A percentile compares a stretch with the other conserved stretches of the same genome.
Evolutionary conservation across 352 stramenopile species (phyloP).

Genomic region (Blastocystis sp.): DNA sequence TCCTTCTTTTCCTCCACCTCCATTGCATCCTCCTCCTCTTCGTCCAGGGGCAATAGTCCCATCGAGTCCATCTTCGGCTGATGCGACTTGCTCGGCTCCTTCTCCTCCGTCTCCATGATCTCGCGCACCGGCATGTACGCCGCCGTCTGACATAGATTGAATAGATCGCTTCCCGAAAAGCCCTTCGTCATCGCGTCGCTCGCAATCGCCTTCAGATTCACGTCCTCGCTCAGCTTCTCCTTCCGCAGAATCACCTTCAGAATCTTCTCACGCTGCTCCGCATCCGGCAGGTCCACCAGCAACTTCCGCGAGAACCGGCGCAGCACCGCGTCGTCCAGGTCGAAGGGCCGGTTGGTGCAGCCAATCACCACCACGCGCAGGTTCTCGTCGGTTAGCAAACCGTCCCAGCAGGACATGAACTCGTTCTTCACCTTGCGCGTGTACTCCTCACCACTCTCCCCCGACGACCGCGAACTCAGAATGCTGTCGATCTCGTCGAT

Average conservation of each 20-base stretch:
- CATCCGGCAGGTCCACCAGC: slow-evolving; percentile 75
- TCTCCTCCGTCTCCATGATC: slow-evolving; percentile 72
- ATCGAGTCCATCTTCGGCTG: slow-evolving; percentile 63
- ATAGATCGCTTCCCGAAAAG: slow-evolving; percentile 76
- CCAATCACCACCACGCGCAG: slow-evolving; percentile 76
- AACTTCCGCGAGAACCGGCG: slow-evolving; percentile 73
- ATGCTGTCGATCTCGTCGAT: slow-evolving; percentile 99
- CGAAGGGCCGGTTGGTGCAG: slow-evolving; percentile 76
- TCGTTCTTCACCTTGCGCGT: slow-evolving; percentile 76
- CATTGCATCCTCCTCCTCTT: slow-evolving; percentile 30
- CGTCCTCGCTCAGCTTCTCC: slow-evolving; percentile 68
- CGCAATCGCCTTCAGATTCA: slow-evolving; percentile 70
- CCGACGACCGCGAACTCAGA: slow-evolving; percentile 71
- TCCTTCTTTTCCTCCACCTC: slow-evolving; percentile 59
- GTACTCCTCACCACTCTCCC: slow-evolving; percentile 72
- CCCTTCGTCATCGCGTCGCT: slow-evolving; percentile 66
- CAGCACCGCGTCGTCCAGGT: slow-evolving; percentile 78
- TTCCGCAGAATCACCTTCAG: slow-evolving; percentile 71
- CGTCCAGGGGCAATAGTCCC: slow-evolving; percentile 34
- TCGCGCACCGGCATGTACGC: slow-evolving; percentile 62
- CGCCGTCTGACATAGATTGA: slow-evolving; percentile 67
- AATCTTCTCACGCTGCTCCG: slow-evolving; percentile 65
- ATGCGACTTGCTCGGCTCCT: slow-evolving; percentile 71
- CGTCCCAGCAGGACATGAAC: slow-evolving; percentile 70
- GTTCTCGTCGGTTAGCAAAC: slow-evolving; percentile 62